Evolutionary conservation across 192 early-diverging fungal genomes (phyloP).

Genomic region (Paraglomus occultum): DNA sequence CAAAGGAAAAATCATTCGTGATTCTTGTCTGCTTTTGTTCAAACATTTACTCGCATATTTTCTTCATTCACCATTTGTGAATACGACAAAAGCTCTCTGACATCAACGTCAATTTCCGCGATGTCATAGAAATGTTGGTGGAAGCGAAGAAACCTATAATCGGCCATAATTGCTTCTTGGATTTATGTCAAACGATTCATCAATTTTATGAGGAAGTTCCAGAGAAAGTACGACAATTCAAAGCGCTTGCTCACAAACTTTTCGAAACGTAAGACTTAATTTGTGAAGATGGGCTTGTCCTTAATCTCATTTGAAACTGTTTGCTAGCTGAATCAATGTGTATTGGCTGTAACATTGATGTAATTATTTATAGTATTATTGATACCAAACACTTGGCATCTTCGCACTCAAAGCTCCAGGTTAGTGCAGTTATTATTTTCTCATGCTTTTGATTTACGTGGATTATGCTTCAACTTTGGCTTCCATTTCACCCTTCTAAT

Average conservation of each 20-base stretch:
- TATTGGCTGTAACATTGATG: neutral
- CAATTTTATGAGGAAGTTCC: slow-evolving; percentile 78
- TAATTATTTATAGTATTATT: slow-evolving; percentile 51
- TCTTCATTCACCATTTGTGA: too few relatives aligned
- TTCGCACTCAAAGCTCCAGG: slow-evolving; percentile 42
- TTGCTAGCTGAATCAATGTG: neutral
- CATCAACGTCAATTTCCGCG: slow-evolving; percentile 58
- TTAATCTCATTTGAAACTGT: neutral
- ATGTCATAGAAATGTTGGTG: slow-evolving; percentile 74
- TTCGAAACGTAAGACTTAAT: slow-evolving; percentile 57
- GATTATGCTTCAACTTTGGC: neutral
- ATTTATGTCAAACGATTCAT: slow-evolving; percentile 76
- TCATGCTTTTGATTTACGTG: slow-evolving; percentile 6
- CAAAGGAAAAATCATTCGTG: neutral
- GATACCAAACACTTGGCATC: slow-evolving; percentile 79
- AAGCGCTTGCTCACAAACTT: slow-evolving; percentile 49
- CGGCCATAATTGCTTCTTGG: slow-evolving; percentile 88
- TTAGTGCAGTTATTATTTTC: slow-evolving; percentile 18
- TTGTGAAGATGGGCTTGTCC: neutral
- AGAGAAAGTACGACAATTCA: slow-evolving; percentile 64
- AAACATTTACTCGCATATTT: too few relatives aligned
- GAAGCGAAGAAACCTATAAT: slow-evolving; percentile 72
- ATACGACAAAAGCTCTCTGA: neutral
- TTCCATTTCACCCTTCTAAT: neutral
- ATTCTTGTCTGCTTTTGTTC: neutral